These are phyloP conservation scores for Kodamaea suecica DNA, from an alignment of 1,139 yeast genomes.

Conservation along the genomic window DNA sequence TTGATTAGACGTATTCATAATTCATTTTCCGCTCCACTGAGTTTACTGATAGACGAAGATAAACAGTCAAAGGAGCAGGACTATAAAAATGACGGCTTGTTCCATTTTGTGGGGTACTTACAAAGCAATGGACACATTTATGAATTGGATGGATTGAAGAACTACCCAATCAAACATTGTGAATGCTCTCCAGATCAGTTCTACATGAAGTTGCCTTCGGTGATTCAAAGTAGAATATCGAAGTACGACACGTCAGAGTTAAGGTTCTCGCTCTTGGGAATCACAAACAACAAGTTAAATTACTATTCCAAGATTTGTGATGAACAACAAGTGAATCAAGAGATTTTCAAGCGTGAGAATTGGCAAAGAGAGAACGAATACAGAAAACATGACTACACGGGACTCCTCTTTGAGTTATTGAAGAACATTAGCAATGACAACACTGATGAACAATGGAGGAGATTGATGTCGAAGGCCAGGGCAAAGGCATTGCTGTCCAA, in stretches of 20 bases:
- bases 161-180: constrained; percentile 56
- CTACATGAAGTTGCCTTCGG: constrained; percentile 38
- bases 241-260: constrained; percentile 48
- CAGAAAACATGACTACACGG: constrained; percentile 56
- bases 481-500: constrained; percentile 3
- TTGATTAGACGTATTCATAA: constrained; percentile 58
- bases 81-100: constrained; percentile 52
- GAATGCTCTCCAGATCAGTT: constrained; percentile 41
- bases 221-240: constrained; percentile 45
- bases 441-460: constrained; percentile 47
- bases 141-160: constrained; percentile 65
- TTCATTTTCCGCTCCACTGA: constrained; percentile 56
- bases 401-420: constrained; percentile 47
- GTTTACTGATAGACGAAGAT: constrained; percentile 47
- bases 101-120: constrained; percentile 61
- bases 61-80: constrained; percentile 22
- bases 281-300: constrained; percentile 51
- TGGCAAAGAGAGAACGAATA: constrained; percentile 44
- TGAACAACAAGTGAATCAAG: constrained; percentile 23
- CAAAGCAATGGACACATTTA: constrained; percentile 48
- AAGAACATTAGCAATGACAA: constrained; percentile 35
- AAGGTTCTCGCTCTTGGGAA: constrained; percentile 58
- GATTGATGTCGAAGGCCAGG: constrained; percentile 32
- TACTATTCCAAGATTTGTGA: constrained; percentile 39
- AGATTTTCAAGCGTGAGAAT: constrained; percentile 32